Base-by-base conservation (phyloP, 257 asterid genomes). In the Lithospermum erythrorhizon region DNA sequence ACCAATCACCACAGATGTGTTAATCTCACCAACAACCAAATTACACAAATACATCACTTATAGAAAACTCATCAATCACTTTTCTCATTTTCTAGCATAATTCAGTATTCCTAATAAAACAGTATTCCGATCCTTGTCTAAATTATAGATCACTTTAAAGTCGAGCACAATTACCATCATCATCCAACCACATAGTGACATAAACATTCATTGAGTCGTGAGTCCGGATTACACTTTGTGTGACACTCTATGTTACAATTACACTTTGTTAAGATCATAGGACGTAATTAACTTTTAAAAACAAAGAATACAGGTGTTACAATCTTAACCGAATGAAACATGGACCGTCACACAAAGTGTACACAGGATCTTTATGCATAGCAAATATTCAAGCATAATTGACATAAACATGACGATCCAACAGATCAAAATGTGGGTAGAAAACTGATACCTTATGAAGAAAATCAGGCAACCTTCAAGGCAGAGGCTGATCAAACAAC, bases 391-490 rank as follows among this genome's bases (percentile, higher is more conserved):
- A 17, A 52, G 13, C 35, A 59, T 55, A 21, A 41, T 49, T 61
- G 64, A 51, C 55, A 22, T 17, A 57, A 70, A 18, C 56, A 2
- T 19, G 48, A 63, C 70, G 68, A 71, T 65, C 73, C 61, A 48
- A 57, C 32, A 81, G 83, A 85, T 81, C 88, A 79, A 70, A 68
- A 67, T 61, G 71, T 59, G 63, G 61, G 61, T 53, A 55, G 20
- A 67, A 68, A 67, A 68, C 52, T 22, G 64, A 63, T 19, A 83
- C 89, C 90, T 87, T 82, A 83, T 78, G 83, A 77, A 78, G 84
- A 76, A 71, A 81, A 77, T 82, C 82, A 72, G 79, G 87, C 81
- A 81, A 85, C 72, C 71, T 71, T 65, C 81, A 81, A 65, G 60
- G 63, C 70, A 76, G 71, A 78, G 61, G 71, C 74, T 74, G 87